These are phyloP conservation scores for Artemisia tridentata DNA, from an alignment of 129 eudicot genomes.

Conservation along the genomic window DNA sequence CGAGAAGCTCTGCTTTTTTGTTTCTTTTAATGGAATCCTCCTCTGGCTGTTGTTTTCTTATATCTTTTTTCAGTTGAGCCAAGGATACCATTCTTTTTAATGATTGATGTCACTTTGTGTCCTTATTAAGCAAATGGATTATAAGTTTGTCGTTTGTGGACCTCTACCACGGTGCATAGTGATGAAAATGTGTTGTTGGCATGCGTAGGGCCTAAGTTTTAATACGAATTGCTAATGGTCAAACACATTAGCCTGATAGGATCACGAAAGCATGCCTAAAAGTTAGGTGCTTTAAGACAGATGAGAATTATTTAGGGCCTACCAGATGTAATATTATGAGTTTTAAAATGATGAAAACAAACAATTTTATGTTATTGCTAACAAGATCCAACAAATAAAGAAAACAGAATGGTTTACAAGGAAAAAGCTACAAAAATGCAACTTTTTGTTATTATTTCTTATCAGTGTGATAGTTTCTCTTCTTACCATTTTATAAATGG, in stretches of 20 bases:
- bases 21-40: background rate
- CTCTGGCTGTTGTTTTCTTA: slow-evolving; percentile 17
- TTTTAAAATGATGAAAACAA: slow-evolving; percentile 22
- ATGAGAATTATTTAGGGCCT: slow-evolving; percentile 35
- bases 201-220: slow-evolving; percentile 13
- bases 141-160: slow-evolving; percentile 19
- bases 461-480: slow-evolving; percentile 15
- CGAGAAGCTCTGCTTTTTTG: background rate
- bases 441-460: background rate
- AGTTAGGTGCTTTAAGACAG: slow-evolving; percentile 39
- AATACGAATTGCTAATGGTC: slow-evolving; percentile 13
- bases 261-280: slow-evolving; percentile 31
- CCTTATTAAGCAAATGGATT: slow-evolving; percentile 15
- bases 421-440: slow-evolving; percentile 1
- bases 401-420: slow-evolving; percentile 21
- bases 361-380: slow-evolving; percentile 29
- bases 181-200: slow-evolving; percentile 17
- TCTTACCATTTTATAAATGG: slow-evolving; percentile 13
- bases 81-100: slow-evolving; percentile 12
- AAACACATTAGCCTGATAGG: slow-evolving; percentile 29
- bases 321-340: slow-evolving; percentile 33
- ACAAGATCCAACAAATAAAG: slow-evolving; percentile 27
- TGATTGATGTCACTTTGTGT: slow-evolving; percentile 19
- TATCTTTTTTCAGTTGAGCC: slow-evolving; percentile 17
- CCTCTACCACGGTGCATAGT: slow-evolving; percentile 6